These are phyloP conservation scores for Aspergillus novofumigatus DNA, from an alignment of 2,329 filamentous ascomycete species.

Conservation along the genomic window DNA sequence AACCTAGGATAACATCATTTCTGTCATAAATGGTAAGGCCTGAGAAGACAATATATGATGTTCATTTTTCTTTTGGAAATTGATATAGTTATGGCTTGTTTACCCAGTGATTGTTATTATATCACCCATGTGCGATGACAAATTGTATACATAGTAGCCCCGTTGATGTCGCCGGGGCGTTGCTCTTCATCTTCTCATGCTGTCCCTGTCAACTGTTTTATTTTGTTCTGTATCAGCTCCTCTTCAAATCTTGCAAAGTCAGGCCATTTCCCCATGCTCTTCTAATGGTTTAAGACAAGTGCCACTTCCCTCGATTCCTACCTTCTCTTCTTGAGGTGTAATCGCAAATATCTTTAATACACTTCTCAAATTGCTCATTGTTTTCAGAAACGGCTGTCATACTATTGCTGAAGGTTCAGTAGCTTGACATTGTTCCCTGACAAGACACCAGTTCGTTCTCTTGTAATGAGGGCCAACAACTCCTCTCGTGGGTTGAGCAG, in stretches of 20 bases:
- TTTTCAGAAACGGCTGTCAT: background rate
- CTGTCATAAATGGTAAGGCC: background rate
- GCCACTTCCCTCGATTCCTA: background rate
- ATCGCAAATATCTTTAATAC: background rate
- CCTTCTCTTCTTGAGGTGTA: background rate
- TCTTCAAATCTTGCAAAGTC: background rate
- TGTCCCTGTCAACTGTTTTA: background rate
- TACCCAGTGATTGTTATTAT: background rate
- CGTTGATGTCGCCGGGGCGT: background rate
- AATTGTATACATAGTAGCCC: background rate
- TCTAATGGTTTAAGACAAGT: background rate
- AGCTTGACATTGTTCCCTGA: background rate
- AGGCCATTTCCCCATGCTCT: background rate
- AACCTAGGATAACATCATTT: background rate
- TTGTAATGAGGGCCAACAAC: slow-evolving; percentile 23
- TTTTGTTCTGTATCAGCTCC: background rate
- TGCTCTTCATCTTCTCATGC: background rate
- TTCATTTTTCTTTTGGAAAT: background rate
- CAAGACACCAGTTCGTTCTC: background rate
- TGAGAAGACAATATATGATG: background rate
- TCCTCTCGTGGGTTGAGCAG: slow-evolving; percentile 32
- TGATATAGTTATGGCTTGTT: background rate
- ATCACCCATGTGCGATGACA: background rate
- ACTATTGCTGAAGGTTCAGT: background rate
- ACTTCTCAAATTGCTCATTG: background rate